These are phyloP conservation scores for Cylindrotheca closterium DNA, from an alignment of 108 stramenopile species.

Conservation along the genomic window DNA sequence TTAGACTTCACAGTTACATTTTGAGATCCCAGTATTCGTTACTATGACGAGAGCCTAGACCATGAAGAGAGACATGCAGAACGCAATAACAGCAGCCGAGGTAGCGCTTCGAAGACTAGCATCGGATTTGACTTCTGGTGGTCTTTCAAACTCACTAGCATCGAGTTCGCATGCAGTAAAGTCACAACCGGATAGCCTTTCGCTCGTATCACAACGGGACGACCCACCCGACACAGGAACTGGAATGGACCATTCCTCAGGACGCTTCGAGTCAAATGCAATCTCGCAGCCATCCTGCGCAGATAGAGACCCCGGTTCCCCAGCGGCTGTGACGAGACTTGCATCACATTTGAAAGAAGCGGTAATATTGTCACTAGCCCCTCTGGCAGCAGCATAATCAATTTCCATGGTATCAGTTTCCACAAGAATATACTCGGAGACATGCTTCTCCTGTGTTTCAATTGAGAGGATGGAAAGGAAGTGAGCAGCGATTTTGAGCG, in stretches of 20 bases:
- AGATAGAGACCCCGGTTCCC: neutral
- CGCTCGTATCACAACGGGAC: neutral
- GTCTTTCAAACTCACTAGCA: neutral
- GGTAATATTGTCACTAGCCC: neutral
- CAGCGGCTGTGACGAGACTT: neutral
- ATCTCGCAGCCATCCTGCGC: neutral
- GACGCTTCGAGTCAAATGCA: neutral
- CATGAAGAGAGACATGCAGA: no score
- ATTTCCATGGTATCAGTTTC: neutral
- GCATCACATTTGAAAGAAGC: conserved; percentile 1
- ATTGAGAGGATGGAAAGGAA: neutral
- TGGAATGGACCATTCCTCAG: neutral
- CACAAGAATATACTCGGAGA: neutral
- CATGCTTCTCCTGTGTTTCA: neutral
- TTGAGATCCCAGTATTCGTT: no score
- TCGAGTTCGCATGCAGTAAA: neutral
- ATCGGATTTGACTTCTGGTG: neutral
- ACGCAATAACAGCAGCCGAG: no score
- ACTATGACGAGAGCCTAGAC: no score
- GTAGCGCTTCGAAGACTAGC: no score
- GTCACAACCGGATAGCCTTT: neutral
- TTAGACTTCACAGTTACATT: neutral
- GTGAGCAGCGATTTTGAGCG: neutral
- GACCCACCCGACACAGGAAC: neutral
- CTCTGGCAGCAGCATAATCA: neutral